These are phyloP conservation scores for Suhomyces canberraensis DNA, from an alignment of 805 yeast species.

Conservation along the genomic window DNA sequence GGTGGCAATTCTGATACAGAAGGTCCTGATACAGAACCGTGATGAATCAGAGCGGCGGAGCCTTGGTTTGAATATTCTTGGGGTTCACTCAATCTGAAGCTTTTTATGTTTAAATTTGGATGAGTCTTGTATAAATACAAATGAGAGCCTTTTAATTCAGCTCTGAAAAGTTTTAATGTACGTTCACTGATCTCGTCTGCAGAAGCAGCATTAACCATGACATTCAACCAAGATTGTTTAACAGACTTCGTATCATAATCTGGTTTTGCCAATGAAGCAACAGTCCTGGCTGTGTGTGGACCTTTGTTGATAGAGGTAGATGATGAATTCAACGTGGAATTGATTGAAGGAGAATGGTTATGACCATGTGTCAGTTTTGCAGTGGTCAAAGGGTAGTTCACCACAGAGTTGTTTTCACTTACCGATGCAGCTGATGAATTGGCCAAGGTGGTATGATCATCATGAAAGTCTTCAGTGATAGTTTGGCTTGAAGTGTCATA, in stretches of 20 bases:
- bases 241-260: conserved; percentile 31
- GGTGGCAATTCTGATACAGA: conserved; percentile 1
- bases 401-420: conserved; percentile 4
- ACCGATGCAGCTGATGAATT: conserved; percentile 3
- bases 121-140: conserved; percentile 61
- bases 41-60: background rate
- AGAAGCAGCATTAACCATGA: conserved; percentile 30
- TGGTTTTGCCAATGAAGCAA: conserved; percentile 19
- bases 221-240: conserved; percentile 39
- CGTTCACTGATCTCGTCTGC: conserved; percentile 31
- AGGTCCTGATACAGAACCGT: background rate
- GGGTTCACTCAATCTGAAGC: conserved; percentile 20
- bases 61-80: conserved; percentile 3
- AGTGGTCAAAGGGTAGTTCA: background rate
- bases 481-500: conserved; percentile 4
- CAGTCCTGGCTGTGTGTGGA: conserved; percentile 8
- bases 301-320: background rate
- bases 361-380: conserved; percentile 1
- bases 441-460: conserved; percentile 11
- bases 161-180: conserved; percentile 50
- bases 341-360: conserved; percentile 6
- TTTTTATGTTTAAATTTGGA: conserved; percentile 39
- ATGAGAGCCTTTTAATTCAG: conserved; percentile 67
- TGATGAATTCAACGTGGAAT: conserved; percentile 4
- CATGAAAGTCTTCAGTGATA: conserved; percentile 7